Conservation (phyloP, 805 yeast species). For the Teunomyces panamensis region DNA sequence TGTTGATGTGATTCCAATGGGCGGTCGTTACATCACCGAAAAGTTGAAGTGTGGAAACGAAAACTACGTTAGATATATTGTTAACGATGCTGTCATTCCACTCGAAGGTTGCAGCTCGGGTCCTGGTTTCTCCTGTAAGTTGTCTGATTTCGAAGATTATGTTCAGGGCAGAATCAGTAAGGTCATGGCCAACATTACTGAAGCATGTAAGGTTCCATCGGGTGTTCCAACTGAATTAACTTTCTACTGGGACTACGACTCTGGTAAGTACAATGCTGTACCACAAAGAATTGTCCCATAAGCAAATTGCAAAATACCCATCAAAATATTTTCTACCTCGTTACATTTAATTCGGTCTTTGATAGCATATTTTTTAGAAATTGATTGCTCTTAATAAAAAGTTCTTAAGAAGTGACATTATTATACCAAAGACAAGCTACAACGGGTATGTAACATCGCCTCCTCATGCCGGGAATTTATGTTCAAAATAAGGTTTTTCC, state of each 20-base stretch:
- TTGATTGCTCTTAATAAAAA: no score
- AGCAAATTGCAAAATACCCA: not conserved
- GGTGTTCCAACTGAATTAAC: constrained; percentile 26
- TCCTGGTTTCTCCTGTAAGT: constrained; percentile 22
- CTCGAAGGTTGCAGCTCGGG: constrained; percentile 10
- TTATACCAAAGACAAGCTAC: no score
- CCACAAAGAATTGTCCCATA: constrained; percentile 1
- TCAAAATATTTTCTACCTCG: not conserved
- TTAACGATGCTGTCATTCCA: constrained; percentile 15
- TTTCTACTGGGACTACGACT: constrained; percentile 42
- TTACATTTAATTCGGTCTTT: not conserved
- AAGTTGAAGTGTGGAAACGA: constrained; percentile 9
- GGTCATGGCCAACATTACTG: constrained; percentile 15
- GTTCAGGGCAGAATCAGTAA: constrained; percentile 5
- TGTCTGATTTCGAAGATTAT: constrained; percentile 16
- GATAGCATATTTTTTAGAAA: no score
- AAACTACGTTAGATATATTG: constrained; percentile 10
- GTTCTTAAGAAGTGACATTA: no score
- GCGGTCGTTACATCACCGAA: constrained; percentile 12
- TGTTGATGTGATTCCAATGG: constrained; percentile 12
- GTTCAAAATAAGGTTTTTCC: no score
- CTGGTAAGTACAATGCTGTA: constrained; percentile 18
- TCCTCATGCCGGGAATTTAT: no score
- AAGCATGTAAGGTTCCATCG: constrained; percentile 27
- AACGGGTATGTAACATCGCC: no score